Percentiles rank a stretch among this genome's conserved stretches.
Conservation (phyloP, 2,329 filamentous ascomycete species). For the Amesomyces nigricolor region DNA sequence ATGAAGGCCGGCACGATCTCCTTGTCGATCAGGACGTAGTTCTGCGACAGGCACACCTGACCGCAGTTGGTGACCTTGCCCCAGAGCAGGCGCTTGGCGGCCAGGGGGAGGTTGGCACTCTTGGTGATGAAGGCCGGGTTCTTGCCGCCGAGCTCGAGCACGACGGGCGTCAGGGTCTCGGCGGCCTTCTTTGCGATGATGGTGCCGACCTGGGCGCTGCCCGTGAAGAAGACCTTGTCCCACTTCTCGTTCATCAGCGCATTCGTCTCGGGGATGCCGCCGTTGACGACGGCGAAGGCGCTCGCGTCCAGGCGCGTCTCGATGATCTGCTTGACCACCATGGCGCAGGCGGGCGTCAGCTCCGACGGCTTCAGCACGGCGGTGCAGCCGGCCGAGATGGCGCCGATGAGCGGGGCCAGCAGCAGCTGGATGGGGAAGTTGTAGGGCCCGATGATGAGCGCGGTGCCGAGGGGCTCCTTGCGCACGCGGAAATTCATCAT, state of each 20-base stretch:
- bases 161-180: slow-evolving; percentile 78
- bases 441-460: slow-evolving; percentile 85
- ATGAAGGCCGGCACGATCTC: slow-evolving; percentile 67
- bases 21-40: slow-evolving; percentile 82
- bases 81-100: slow-evolving; percentile 81
- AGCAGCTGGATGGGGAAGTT: slow-evolving; percentile 88
- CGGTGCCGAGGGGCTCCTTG: slow-evolving; percentile 80
- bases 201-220: slow-evolving; percentile 69
- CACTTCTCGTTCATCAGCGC: slow-evolving; percentile 81
- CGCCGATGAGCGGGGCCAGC: slow-evolving; percentile 74
- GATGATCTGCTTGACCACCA: slow-evolving; percentile 73
- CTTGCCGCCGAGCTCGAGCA: slow-evolving; percentile 82
- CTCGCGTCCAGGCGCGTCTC: slow-evolving; percentile 69
- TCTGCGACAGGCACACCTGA: slow-evolving; percentile 88
- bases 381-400: slow-evolving; percentile 88
- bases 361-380: slow-evolving; percentile 89
- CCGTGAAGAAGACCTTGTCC: slow-evolving; percentile 98
- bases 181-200: slow-evolving; percentile 89
- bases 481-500: slow-evolving; percentile 68
- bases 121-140: slow-evolving; percentile 92
- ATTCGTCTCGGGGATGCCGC: slow-evolving; percentile 72
- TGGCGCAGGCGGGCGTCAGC: slow-evolving; percentile 67
- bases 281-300: slow-evolving; percentile 74
- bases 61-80: slow-evolving; percentile 81
- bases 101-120: slow-evolving; percentile 70